phyloP scores from a whole-genome alignment of 345 rosid genomes.

The Raphanus sativus region DNA sequence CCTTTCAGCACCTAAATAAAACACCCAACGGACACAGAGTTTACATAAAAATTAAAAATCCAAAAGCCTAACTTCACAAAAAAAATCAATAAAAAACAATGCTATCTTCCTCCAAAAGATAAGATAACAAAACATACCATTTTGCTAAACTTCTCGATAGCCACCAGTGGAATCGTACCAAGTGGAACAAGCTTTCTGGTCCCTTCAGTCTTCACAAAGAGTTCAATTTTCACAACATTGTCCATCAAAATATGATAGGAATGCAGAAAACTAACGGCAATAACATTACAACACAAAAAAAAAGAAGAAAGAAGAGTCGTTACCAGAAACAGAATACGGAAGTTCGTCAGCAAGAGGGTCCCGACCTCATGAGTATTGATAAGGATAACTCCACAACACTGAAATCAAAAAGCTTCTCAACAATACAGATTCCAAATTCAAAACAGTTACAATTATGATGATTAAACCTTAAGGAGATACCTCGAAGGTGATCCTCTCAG shows the following conservation, averaged over 20 bases:
- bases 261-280: background rate
- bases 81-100: slow-evolving; percentile 9
- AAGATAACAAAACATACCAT: slow-evolving; percentile 49
- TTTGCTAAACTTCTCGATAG: slow-evolving; percentile 94
- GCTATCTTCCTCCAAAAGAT: slow-evolving; percentile 5
- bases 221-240: background rate
- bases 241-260: background rate
- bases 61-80: slow-evolving; percentile 12
- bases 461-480: slow-evolving; percentile 33
- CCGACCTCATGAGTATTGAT: slow-evolving; percentile 83
- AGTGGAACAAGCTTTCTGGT: slow-evolving; percentile 67
- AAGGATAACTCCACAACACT: slow-evolving; percentile 86
- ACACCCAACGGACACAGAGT: slow-evolving; percentile 14
- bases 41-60: slow-evolving; percentile 1
- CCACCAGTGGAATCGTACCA: slow-evolving; percentile 79
- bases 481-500: slow-evolving; percentile 63
- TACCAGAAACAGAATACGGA: slow-evolving; percentile 90
- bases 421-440: background rate
- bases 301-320: slow-evolving; percentile 35
- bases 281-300: background rate
- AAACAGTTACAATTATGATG: background rate
- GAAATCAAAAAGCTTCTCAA: slow-evolving; percentile 33
- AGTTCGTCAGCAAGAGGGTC: slow-evolving; percentile 80
- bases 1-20: slow-evolving; percentile 61
- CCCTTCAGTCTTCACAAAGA: slow-evolving; percentile 66